Base-by-base conservation (phyloP, 2,329 filamentous ascomycete species). In the Curvularia spicifera region DNA sequence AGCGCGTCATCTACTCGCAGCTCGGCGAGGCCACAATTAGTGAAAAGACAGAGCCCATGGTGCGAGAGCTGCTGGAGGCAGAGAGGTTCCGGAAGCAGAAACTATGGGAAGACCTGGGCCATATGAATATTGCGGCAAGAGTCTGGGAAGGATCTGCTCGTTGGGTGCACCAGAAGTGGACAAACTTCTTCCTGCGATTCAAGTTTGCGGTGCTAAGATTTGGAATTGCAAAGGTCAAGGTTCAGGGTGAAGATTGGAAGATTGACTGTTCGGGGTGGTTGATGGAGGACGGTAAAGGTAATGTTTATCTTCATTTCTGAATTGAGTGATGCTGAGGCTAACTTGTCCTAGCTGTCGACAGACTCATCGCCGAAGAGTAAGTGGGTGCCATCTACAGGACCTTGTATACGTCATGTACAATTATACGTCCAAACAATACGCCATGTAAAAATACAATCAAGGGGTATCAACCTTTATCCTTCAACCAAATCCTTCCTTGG, bases 101-200 rank as follows among this genome's bases (percentile, higher is more conserved):
- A 2, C 55, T 76, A 3, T 67, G 60, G 45, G 61, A 72, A 13
- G 72, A 67, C n/a, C 50, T 76, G 42, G 69, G 60, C 28, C 59
- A 65, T 6, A 55, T 69, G 59, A 70, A 65, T n/a, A 64, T 73
- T 15, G 13, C 67, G 3, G 44, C 53, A 2, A 65, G 66, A 15
- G 45, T 57, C 0, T 74, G 71, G 71, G 71, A 75, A 47, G 60
- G 70, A 0, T 62, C 64, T 0, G 72, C 71, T 7, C 69, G 74
- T 9, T 73, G 68, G 63, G 61, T 75, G 8, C 67, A 76, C 45
- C 72, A 76, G 53, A 75, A 72, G 51, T 75, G 72, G 72, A 75
- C 70, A 8, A 71, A 68, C 22, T 76, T 76, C 63, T 76, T 76
- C 44, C 49, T 73, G 31, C 64, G 59, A 9, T 76, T 76, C 64